Evolutionary conservation across 371 early-diverging fungal species (phyloP), one percentile per base, ranked within the genome.

Genomic region (Mucor mucedo): DNA sequence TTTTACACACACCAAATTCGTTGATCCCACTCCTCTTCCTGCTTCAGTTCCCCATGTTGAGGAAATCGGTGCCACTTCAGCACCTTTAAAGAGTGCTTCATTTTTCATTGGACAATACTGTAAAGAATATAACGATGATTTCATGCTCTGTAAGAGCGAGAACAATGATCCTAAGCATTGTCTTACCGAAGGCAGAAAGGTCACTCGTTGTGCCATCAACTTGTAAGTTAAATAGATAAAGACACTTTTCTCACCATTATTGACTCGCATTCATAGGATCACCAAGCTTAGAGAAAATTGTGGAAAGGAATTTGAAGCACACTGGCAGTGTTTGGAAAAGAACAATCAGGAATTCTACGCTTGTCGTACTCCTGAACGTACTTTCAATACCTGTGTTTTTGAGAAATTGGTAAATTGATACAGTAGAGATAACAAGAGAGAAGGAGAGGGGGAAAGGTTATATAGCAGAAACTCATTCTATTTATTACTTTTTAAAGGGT

Each of bases 131-230:
- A 91, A 89, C 68, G 95, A 96, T 66, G 98, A 98, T 75, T 98
- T 92, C 72, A 94, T 98, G 93, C 87, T 94, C 55, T 97, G 98
- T 87, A 98, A 96, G 84, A 80, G 85, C 67, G 95, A 96, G 70
- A 91, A 85, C 79, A 84, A 85, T 65, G 91, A 96, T 70, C 98
- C 98, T 16, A 83, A 86, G 62, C 91, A 93, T 67, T 98, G 97
- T 72, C 79, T 96, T 62, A 85, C 87, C 79, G 97, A 97, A 68
- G 98, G 98, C 14, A 88, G 97, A 68, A 93, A 93, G 67, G 97
- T 97, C 65, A 98, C 97, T 38, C 91, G 97, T 21, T 98, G 98
- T 72, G 93, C 93, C 32, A 84, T 93, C 69, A 93, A 95, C 63
- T 72, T 94, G 94, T 93, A 81, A 79, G 91, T 63, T 21, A 21